Base-by-base conservation (phyloP, 768 basidiomycete species). In the Phaeotremella skinneri region DNA sequence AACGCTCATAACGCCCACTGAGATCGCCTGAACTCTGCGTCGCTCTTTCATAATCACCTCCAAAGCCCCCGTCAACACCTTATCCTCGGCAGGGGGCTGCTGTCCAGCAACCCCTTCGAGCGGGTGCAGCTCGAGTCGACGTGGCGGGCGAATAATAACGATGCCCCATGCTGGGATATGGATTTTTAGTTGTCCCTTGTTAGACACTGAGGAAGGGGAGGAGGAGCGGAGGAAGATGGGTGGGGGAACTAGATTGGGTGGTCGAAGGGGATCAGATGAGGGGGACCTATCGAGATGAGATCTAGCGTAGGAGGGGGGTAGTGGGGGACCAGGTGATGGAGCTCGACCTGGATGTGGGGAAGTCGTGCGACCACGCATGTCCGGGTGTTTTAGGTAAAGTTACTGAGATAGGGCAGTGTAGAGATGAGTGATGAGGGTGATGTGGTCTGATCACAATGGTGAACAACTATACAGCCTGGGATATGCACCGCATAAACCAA, bases 41-140 rank as follows among this genome's bases (percentile, higher is more conserved):
- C 68, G 60, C 32, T 74, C 69, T 56, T 70, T 69, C 73, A 73
- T 74, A 31, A 66, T 67, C 13, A 76, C 67, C 47, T 74, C 73
- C 9, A 74, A 42, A 2, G 63, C 51, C 13, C 73, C 73, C 37
- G 63, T 59, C 13, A 76, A 51, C 29, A 76, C 60, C 7, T 71
- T 72, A 54, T 76, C 75, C 32, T 76, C 73, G 16, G 56, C 32
- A 3, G 75, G 73, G 2, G 64, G 63, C 47, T 68, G 61, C 16
- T 52, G 31, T 5, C 30, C 42, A 14, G n/a, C 39, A 9, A 52
- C 30, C 9, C 53, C 62, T 6, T 71, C 67, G 2, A 64, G 37
- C 6, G 69, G 66, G 27, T 67, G 66, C 5, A 67, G 54, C 4
- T 70, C 66, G 21, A 62, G 27, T 2, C 13, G 34, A 14, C 63